Evolutionary conservation across 23 red algal species (phyloP).

Genomic region (Gracilaria domingensis): DNA sequence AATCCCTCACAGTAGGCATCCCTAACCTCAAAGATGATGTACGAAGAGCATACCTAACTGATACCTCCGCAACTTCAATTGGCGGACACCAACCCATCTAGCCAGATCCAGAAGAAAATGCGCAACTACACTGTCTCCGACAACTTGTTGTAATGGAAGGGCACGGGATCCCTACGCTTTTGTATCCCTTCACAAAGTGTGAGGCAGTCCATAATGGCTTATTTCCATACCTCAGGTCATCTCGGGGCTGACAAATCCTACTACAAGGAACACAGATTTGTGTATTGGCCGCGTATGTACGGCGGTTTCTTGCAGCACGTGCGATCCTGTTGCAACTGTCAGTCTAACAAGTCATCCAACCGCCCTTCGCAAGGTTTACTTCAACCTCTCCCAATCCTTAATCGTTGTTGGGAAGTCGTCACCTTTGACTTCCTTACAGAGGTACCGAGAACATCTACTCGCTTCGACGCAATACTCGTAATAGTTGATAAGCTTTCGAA

Average conservation of each 20-base stretch:
- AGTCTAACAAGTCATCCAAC: too few relatives aligned
- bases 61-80: too few relatives aligned
- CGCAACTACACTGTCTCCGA: too few relatives aligned
- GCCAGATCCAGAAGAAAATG: too few relatives aligned
- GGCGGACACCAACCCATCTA: too few relatives aligned
- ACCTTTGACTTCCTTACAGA: constrained; percentile 45
- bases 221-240: neutral
- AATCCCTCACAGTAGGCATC: too few relatives aligned
- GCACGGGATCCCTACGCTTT: neutral
- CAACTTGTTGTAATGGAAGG: too few relatives aligned
- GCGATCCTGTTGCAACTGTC: neutral
- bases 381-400: constrained; percentile 1
- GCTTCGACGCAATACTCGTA: neutral
- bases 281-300: constrained; percentile 37
- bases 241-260: constrained; percentile 31
- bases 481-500: constrained; percentile 32
- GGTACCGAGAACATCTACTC: neutral
- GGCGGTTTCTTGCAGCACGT: neutral
- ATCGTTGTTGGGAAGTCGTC: constrained; percentile 32
- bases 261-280: neutral
- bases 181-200: neutral
- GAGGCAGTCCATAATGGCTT: neutral
- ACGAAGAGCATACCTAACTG: too few relatives aligned
- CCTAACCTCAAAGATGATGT: too few relatives aligned
- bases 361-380: constrained; percentile 40